Base-by-base conservation (phyloP, 2,329 filamentous ascomycete species). In the Aspergillus hiratsukae region DNA sequence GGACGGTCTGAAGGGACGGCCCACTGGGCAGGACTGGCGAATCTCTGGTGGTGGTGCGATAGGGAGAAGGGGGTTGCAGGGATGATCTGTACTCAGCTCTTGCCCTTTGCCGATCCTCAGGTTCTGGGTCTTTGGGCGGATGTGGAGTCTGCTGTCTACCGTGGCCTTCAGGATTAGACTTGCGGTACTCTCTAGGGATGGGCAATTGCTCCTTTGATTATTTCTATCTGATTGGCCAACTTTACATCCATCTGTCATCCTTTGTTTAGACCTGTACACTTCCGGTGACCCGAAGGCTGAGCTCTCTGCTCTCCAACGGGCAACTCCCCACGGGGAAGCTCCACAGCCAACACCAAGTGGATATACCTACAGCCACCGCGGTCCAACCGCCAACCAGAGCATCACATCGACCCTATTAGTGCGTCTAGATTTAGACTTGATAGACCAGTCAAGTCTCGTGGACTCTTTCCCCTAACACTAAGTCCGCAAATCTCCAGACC, bases 11-110 rank as follows among this genome's bases (percentile, higher is more conserved):
- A 61, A 2, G 73, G 76, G 2, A 84, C 83, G 0, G 80, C 64
- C 0, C 78, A 75, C 64, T 87, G 85, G 85, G 81, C 81, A 1
- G 85, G 85, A 0, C 62, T 87, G 29, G 69, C 82, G 3, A 87
- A 87, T 65, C 62, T 82, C 31, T 87, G 76, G 64, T 87, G 84
- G 83, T 87, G 83, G 84, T 75, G 75, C 35, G 85, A 87, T 68
- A 72, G 83, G 6, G 82, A 85, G 65, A 81, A 78, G 55, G 84
- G 82, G 0, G 72, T 87, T 46, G 84, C 78, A 0, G 81, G 80
- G 0, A 77, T 84, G 8, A 69, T 83, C 2, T 76, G 74, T 40
- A 72, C 73, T 3, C 82, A 83, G 66, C 76, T 83, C 28, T 51
- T 83, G 51, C 81, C 81, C 0, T 82, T 82, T 65, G 76, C 58